Conservation (phyloP, 495 filamentous ascomycete species). For the Recurvomyces mirabilis region DNA sequence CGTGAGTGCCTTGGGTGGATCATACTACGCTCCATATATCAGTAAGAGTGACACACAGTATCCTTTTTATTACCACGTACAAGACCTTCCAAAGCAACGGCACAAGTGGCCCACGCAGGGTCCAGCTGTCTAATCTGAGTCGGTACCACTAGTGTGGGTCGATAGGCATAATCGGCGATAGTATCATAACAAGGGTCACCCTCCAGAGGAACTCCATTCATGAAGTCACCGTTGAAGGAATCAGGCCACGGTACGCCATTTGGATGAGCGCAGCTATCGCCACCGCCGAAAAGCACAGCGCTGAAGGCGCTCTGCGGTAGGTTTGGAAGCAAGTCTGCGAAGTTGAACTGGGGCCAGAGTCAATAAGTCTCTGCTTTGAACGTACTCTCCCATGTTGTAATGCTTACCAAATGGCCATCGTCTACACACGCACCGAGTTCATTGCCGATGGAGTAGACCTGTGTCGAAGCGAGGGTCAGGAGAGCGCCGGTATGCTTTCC, state of each 20-base stretch:
- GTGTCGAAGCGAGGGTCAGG: too few species aligned
- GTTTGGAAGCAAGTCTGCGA: not conserved
- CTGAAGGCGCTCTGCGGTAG: not conserved
- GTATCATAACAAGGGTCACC: not conserved
- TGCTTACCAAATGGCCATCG: too few species aligned
- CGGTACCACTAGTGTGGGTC: constrained; percentile 1
- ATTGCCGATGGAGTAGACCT: too few species aligned
- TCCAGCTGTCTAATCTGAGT: constrained; percentile 7
- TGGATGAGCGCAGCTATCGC: not conserved
- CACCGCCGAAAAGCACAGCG: not conserved
- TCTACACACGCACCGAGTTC: too few species aligned
- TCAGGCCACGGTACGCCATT: not conserved
- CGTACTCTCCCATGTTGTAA: too few species aligned
- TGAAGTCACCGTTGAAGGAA: not conserved
- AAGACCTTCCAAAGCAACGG: constrained; percentile 1
- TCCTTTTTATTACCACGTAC: too few species aligned
- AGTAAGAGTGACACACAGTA: too few species aligned
- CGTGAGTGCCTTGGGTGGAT: too few species aligned
- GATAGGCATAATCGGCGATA: not conserved
- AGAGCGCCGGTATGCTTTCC: too few species aligned
- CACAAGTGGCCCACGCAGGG: constrained; percentile 5
- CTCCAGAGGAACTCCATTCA: not conserved
- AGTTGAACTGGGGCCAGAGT: too few species aligned
- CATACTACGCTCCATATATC: too few species aligned
- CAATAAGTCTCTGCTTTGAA: too few species aligned